A percentile compares a stretch with the other conserved stretches of the same genome.
Conservation (phyloP, 768 basidiomycete species). For the Tephrocybe sp. region DNA sequence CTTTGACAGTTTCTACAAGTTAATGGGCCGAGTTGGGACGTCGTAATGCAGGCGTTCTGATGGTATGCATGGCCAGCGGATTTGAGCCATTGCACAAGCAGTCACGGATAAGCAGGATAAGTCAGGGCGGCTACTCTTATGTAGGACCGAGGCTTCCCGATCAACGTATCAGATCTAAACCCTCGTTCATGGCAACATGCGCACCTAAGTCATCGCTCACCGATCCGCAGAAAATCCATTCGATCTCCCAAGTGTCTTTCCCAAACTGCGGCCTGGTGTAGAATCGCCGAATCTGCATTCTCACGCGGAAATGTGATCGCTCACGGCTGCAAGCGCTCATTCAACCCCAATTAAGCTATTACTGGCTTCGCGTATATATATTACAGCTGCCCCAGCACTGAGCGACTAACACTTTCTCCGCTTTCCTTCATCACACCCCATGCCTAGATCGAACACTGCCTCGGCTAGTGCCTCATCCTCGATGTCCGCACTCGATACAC, state of each 20-base stretch:
- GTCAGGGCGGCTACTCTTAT: too few species aligned
- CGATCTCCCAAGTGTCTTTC: constrained; percentile 23
- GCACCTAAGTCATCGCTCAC: constrained; percentile 23
- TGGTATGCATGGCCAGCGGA: too few species aligned
- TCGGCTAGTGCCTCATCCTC: constrained; percentile 27
- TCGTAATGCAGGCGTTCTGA: background rate
- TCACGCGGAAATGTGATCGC: constrained; percentile 20
- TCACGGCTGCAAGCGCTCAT: constrained; percentile 23
- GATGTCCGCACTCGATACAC: constrained; percentile 22
- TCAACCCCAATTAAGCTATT: constrained; percentile 26
- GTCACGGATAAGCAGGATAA: too few species aligned
- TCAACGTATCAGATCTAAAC: constrained; percentile 24
- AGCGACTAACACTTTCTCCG: constrained; percentile 11
- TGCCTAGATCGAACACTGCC: constrained; percentile 29
- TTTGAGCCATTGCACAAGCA: too few species aligned
- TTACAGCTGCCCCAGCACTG: constrained; percentile 10
- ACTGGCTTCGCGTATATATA: constrained; percentile 22
- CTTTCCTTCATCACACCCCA: constrained; percentile 29
- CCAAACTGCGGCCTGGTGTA: constrained; percentile 22
- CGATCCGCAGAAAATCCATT: constrained; percentile 42
- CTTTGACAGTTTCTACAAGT: background rate
- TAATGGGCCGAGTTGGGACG: background rate
- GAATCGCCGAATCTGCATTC: constrained; percentile 23
- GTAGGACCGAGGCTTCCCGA: constrained; percentile 19
- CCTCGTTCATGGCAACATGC: constrained; percentile 29